Percentiles rank a stretch among this genome's conserved stretches.
Conservation (phyloP, 2,329 filamentous ascomycete genomes). For the Aspergillus quadricinctus region DNA sequence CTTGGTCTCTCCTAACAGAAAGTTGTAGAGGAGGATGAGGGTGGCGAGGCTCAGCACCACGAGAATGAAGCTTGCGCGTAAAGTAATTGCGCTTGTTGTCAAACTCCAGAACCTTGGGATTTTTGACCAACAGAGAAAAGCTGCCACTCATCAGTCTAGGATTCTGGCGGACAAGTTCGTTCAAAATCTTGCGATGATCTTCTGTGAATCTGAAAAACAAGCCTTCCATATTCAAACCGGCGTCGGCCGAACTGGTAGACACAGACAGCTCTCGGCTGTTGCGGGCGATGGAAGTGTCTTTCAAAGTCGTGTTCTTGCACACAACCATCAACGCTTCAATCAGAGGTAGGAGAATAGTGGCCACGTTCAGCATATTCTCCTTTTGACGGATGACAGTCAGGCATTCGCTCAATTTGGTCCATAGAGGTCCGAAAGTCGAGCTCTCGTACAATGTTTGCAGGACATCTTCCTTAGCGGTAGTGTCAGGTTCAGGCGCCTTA, state of each 20-base stretch:
- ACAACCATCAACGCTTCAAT: conserved; percentile 99
- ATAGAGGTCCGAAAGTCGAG: conserved; percentile 81
- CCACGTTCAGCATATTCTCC: conserved; percentile 94
- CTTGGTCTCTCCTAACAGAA: conserved; percentile 84
- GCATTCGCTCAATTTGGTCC: conserved; percentile 87
- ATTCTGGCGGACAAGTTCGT: conserved; percentile 94
- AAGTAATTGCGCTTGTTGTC: conserved; percentile 99
- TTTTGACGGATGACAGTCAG: conserved; percentile 82
- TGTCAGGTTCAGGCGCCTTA: conserved; percentile 50
- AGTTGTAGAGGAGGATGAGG: conserved; percentile 76
- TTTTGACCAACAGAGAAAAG: conserved; percentile 93
- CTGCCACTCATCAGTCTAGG: conserved; percentile 98
- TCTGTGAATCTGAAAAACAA: conserved; percentile 98
- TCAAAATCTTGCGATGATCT: conserved; percentile 94
- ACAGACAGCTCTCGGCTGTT: conserved; percentile 64
- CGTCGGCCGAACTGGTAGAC: conserved; percentile 73
- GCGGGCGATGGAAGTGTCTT: conserved; percentile 55
- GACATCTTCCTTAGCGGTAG: conserved; percentile 73
- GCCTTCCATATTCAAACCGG: conserved; percentile 66
- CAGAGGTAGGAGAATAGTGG: conserved; percentile 86
- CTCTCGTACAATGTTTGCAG: conserved; percentile 87
- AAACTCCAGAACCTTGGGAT: conserved; percentile 97
- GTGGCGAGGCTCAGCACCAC: conserved; percentile 65
- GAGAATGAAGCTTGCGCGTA: conserved; percentile 82
- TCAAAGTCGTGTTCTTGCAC: conserved; percentile 91